Conservation (phyloP, 139 green algal genomes). For the Raphidocelis subcapitata region DNA sequence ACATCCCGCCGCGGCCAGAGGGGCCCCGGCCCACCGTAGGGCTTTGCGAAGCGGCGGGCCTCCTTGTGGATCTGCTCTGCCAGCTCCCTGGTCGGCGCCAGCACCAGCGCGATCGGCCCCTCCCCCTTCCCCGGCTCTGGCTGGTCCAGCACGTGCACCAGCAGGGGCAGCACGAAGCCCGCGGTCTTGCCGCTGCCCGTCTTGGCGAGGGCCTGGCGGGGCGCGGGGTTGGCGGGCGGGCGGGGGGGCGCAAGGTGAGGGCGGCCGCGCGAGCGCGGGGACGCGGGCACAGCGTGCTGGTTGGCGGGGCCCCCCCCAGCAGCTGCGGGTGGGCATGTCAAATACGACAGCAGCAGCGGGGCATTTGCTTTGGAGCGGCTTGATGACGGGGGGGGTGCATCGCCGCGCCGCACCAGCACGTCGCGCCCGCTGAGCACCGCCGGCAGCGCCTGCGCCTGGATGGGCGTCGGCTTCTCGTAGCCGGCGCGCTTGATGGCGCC, state of each 20-base stretch:
- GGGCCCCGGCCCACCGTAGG: too few relatives aligned
- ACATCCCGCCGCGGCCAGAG: too few relatives aligned
- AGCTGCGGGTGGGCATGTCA: too few relatives aligned
- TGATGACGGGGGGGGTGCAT: too few relatives aligned
- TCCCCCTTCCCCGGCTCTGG: constrained; percentile 74
- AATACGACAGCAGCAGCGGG: too few relatives aligned
- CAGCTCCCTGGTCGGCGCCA: constrained; percentile 95
- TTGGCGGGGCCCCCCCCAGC: too few relatives aligned
- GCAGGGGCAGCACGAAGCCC: constrained; percentile 97
- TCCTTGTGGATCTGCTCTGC: constrained; percentile 82
- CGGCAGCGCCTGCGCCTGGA: constrained; percentile 89
- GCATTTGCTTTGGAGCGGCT: too few relatives aligned
- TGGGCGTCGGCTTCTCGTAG: constrained; percentile 95
- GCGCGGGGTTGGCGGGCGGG: too few relatives aligned
- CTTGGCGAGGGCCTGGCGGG: constrained; percentile 78
- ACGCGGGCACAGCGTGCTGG: too few relatives aligned
- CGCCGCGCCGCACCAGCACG: too few relatives aligned
- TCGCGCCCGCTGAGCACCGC: constrained; percentile 73
- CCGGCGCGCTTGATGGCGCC: constrained; percentile 71
- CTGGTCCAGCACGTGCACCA: constrained; percentile 91
- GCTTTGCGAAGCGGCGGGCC: constrained; percentile 47
- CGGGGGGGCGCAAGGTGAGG: too few relatives aligned
- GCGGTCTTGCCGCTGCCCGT: constrained; percentile 97
- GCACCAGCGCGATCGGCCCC: constrained; percentile 93
- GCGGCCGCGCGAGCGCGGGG: too few relatives aligned